A percentile compares a stretch with the other conserved stretches of the same genome.
Conservation (phyloP, 306 rosid species). For the Lagenaria siceraria region DNA sequence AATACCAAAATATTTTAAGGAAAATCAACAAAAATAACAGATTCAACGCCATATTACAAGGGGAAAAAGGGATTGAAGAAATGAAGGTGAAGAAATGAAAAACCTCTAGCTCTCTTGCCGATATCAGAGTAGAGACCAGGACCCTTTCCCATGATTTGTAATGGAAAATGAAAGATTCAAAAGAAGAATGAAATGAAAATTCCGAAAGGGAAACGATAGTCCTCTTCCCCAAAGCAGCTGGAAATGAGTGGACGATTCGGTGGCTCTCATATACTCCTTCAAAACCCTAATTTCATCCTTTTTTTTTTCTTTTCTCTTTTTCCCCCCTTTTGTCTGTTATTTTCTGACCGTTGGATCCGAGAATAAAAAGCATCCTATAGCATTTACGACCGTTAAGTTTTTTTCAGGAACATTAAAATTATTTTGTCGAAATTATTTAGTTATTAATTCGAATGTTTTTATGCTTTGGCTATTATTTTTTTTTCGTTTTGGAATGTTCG, state of each 20-base stretch:
- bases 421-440: not conserved
- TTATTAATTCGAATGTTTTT: not conserved
- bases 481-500: too few relatives aligned
- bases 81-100: not conserved
- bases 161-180: conserved; percentile 18
- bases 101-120: conserved; percentile 74
- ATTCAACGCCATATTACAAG: not conserved
- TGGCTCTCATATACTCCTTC: not conserved
- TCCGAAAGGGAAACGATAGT: not conserved
- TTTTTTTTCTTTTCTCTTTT: not conserved
- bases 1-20: not conserved
- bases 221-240: conserved; percentile 4
- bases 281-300: conserved; percentile 32
- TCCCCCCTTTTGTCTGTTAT: not conserved
- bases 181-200: not conserved
- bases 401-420: too few relatives aligned
- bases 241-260: not conserved
- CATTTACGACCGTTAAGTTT: not conserved
- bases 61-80: not conserved
- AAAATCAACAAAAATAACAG: not conserved
- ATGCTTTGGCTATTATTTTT: too few relatives aligned
- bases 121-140: conserved; percentile 92
- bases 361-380: not conserved
- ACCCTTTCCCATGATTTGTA: conserved; percentile 60
- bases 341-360: not conserved